Conservation (phyloP, 1,284 basidiomycete genomes). For the Polyporus tsugae region DNA sequence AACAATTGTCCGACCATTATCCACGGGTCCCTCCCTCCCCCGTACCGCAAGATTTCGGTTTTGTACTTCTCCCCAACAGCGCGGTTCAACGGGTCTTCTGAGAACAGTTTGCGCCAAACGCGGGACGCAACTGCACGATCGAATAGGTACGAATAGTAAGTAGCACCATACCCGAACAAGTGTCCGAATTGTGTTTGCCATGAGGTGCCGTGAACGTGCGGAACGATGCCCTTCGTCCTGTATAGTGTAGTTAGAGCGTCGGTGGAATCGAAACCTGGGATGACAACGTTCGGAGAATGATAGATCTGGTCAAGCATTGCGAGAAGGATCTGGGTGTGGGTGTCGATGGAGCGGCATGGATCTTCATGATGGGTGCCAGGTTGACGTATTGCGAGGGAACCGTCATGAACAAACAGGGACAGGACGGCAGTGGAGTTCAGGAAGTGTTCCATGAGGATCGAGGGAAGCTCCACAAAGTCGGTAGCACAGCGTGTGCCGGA, state of each 20-base stretch:
- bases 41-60: conserved; percentile 76
- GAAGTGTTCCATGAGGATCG: conserved; percentile 99
- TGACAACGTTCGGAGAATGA: conserved; percentile 74
- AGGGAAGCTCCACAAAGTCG: conserved; percentile 97
- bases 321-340: conserved; percentile 91
- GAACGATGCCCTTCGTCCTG: conserved; percentile 79
- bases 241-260: conserved; percentile 69
- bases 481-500: conserved; percentile 98
- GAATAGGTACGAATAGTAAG: conserved; percentile 97
- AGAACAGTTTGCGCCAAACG: conserved; percentile 87
- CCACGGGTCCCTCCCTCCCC: conserved; percentile 96
- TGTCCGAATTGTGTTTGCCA: conserved; percentile 98
- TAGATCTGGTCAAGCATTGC: conserved; percentile 92
- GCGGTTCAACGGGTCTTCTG: conserved; percentile 65
- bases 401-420: conserved; percentile 72
- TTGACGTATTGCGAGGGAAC: conserved; percentile 51
- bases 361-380: conserved; percentile 70
- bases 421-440: conserved; percentile 87
- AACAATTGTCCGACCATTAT: conserved; percentile 86
- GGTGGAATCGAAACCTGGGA: conserved; percentile 76
- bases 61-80: conserved; percentile 84
- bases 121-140: conserved; percentile 95
- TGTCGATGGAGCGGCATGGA: conserved; percentile 83
- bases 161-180: conserved; percentile 95
- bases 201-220: conserved; percentile 82